Base-by-base conservation (phyloP, 108 stramenopile species). In the Nannochloropsis salina region DNA sequence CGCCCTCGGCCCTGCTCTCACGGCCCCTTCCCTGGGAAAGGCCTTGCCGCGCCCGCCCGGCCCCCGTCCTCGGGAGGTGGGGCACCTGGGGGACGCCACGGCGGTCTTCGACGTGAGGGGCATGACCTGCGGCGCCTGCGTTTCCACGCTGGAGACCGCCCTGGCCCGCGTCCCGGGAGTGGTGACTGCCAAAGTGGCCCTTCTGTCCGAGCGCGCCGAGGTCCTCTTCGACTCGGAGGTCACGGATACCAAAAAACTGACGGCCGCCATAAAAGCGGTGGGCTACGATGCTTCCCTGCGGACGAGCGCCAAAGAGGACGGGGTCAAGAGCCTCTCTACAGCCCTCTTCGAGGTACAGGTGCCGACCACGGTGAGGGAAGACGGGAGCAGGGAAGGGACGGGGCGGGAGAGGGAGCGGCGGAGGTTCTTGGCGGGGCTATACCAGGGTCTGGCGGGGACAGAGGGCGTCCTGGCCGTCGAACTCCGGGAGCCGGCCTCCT, bases 41-140 rank as follows among this genome's bases (percentile, higher is more conserved):
- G 31, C 31, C 31, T 31, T 31, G 31, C 31, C 31, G 31, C 31
- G 31, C 31, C 31, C 31, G 31, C 31, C 31, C 31, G 31, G 31
- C 31, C 31, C 31, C 31, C 31, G 31, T 31, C 1, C 31, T 1
- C 31, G 31, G 31, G 31, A 1, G 31, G 31, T 31, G 31, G 31
- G 31, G 31, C 31, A 31, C 31, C 31, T 31, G 31, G 31, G 31
- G 31, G 31, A 31, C 31, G 31, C 15, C 47, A 51, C 47, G 18
- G 81, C 86, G 81, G n/a, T 85, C 42, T 21, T 85, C 5, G 41
- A 43, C 9, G 81, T 85, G 81, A 84, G 85, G 8, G 86, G 86
- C n/a, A 86, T 86, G 86, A 85, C 86, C 42, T 86, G 86, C 21
- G 86, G 22, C 42, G 82, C 84, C 80, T 86, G 86, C 84, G 86